Evolutionary conservation across 495 filamentous ascomycete species (phyloP), one percentile per base, ranked within the genome.

Genomic region (Penicillium roqueforti): DNA sequence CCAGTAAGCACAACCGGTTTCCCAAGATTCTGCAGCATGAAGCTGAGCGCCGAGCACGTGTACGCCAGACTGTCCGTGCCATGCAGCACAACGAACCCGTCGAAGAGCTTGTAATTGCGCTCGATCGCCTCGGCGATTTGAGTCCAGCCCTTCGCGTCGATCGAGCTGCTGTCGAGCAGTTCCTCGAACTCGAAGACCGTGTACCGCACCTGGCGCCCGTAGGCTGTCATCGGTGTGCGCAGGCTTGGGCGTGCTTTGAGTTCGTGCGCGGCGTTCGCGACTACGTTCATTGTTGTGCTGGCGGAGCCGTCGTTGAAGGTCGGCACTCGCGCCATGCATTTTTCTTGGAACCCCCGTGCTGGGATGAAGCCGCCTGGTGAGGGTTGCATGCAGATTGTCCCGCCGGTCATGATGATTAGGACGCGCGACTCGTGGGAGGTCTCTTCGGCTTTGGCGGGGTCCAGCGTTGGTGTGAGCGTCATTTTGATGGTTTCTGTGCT

Each of bases 21-120:
- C 6, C 90, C 91, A 1, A 98, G 77, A 61, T 95, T 88, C 45
- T 87, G 83, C 55, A 97, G 78, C 92, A 96, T 97, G 73, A 97
- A 97, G 59, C 88, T 91, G 45, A 97, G 75, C 3, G 92, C 92
- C 5, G 91, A 96, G 62, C 87, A 88, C 1, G 91, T 95, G 68
- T 96, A 97, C 9, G 92, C 88, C 48, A 97, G 76, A 49, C 86
- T 91, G 68, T 98, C 93, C 3, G 93, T 98, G 56, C 93, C 93
- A 69, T 98, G 93, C n/a, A 97, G 81, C 16, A 98, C 78, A 9
- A 98, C 91, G 65, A 98, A 98, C 19, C 86, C 91, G 69, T 97
- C 93, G 64, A 91, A 98, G 4, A 90, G 81, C 45, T 84, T 82
- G 70, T 97, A 98, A 70, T 98, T 98, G 40, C 82, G 67, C 51